Evolutionary conservation across 1,139 yeast species (phyloP), one percentile per base, ranked within the genome.

Genomic region (Geotrichum restrictum): DNA sequence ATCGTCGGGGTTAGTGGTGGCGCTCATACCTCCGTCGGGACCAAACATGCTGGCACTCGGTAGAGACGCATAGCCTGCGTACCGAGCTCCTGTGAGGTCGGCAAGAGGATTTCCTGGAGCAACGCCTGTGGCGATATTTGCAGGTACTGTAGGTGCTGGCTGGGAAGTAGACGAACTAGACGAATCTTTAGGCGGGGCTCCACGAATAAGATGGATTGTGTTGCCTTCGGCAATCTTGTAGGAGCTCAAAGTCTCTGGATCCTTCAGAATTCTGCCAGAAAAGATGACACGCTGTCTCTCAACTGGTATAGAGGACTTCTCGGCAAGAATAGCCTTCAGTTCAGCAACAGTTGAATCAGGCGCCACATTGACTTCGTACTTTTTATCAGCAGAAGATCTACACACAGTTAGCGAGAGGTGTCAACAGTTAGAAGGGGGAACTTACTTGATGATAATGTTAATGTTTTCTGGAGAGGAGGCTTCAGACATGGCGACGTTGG

Each of bases 1-100:
- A 58, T 85, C 89, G 41, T 85, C 93, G 43, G 88, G 84, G 60
- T 81, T 83, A 7, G 95, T 94, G 64, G 82, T 72, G 29, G 75
- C 75, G 22, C 74, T 73, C 86, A 86, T 79, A 21, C 97, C 98
- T 19, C 96, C 96, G 67, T 91, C 98, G 18, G 96, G 94, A 1
- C 97, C 97, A 72, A 93, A 89, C 85, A 88, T 80, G 45, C 86
- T 82, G 0, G 91, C 88, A 1, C 88, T 79, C 2, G 98, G 98
- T 67, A 93, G 75, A 62, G 88, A 91, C 13, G 89, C 78, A 61
- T 82, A 84, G 1, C 98, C 98, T 1, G 98, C 97, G 65, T 89
- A 93, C 53, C 98, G 80, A 1, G 98, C 98, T 41, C 96, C 94
- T 0, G 98, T 91, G 61, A 93, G 74, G 59, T 86, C 96, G 5